Evolutionary conservation across 176 grass and related monocot genomes (phyloP).

Genomic region (Aegilops tauschii): DNA sequence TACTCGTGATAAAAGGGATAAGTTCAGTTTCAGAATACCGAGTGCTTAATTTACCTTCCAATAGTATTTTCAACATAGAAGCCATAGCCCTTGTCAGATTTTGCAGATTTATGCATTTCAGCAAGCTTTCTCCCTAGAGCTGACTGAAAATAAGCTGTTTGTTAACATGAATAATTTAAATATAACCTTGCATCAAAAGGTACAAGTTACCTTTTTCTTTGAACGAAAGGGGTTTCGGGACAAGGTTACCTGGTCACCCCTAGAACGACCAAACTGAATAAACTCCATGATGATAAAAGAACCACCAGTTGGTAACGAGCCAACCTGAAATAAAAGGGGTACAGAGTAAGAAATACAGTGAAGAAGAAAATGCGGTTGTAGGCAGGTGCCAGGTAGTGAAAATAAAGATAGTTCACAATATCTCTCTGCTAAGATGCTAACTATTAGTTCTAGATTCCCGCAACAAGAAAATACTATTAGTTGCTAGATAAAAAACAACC

Average conservation of each 20-base stretch:
- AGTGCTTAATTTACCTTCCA: slow-evolving; percentile 43
- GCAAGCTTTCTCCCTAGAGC: slow-evolving; percentile 69
- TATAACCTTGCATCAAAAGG: background rate
- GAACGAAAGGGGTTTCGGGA: slow-evolving; percentile 1
- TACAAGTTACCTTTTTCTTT: slow-evolving; percentile 15
- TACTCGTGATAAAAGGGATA: background rate
- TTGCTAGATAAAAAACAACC: background rate
- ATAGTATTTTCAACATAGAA: slow-evolving; percentile 76
- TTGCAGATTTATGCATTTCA: slow-evolving; percentile 78
- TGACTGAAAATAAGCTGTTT: slow-evolving; percentile 45
- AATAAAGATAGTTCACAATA: background rate
- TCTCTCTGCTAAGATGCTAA: background rate
- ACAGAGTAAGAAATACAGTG: background rate
- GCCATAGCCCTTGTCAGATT: slow-evolving; percentile 72
- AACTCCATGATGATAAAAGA: slow-evolving; percentile 99
- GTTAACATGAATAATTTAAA: slow-evolving; percentile 11
- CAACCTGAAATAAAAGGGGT: slow-evolving; percentile 39
- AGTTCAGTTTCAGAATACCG: background rate
- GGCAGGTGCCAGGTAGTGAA: background rate
- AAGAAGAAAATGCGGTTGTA: background rate
- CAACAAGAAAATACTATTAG: background rate
- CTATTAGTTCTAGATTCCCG: background rate
- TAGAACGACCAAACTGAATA: slow-evolving; percentile 79
- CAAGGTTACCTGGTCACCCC: slow-evolving; percentile 72
- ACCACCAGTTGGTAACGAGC: slow-evolving; percentile 62